phyloP scores from a whole-genome alignment of 306 rosid genomes.

The Abrus pulchellus region DNA sequence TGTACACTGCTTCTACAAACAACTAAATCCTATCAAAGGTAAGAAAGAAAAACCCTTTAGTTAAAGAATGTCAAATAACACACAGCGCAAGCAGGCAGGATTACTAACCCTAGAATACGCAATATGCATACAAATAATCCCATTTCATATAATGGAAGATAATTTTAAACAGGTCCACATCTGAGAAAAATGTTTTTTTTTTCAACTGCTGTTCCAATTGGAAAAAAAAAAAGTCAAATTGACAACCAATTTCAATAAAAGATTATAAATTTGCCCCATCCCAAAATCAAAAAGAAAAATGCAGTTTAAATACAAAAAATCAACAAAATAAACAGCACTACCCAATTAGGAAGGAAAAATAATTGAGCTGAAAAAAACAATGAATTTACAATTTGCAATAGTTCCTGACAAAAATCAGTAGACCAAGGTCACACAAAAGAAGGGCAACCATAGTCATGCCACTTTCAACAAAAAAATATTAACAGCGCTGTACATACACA shows the following conservation, averaged over 20 bases:
- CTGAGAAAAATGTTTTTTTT: no score
- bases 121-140: not conserved
- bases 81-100: no score
- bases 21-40: conserved; percentile 29
- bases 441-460: not conserved
- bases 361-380: no score
- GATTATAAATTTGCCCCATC: not conserved
- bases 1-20: conserved; percentile 28
- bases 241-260: not conserved
- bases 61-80: not conserved
- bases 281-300: no score
- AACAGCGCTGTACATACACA: not conserved
- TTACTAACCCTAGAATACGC: not conserved
- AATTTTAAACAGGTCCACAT: not conserved
- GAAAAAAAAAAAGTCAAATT: no score
- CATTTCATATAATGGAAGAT: not conserved
- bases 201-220: no score
- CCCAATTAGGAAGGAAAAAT: no score
- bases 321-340: no score
- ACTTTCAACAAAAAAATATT: not conserved
- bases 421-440: not conserved
- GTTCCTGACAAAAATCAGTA: not conserved
- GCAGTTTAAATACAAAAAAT: no score
- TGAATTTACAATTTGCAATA: conserved; percentile 7
- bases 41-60: not conserved